These are phyloP conservation scores for Halophytophthora polymorphica DNA, from an alignment of 352 stramenopile species.

Conservation along the genomic window DNA sequence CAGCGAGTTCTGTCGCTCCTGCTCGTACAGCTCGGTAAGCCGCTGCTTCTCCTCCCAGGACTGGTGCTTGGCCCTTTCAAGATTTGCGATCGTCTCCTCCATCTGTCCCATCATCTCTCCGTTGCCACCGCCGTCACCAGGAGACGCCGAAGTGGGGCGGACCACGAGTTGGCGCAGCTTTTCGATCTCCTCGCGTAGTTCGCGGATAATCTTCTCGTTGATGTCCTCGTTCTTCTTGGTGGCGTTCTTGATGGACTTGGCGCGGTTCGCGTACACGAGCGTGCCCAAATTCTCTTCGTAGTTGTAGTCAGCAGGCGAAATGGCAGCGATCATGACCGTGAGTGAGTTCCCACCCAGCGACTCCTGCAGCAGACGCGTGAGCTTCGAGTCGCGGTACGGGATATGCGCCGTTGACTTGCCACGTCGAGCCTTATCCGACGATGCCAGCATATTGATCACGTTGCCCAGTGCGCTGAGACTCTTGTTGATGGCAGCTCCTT, in stretches of 20 bases:
- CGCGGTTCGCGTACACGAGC: slow-evolving; percentile 91
- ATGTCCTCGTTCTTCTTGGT: slow-evolving; percentile 89
- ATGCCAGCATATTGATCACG: slow-evolving; percentile 90
- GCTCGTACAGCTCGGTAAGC: slow-evolving; percentile 80
- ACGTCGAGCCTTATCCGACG: slow-evolving; percentile 31
- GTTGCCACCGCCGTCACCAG: slow-evolving; percentile 5
- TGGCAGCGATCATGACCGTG: slow-evolving; percentile 94
- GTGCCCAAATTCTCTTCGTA: slow-evolving; percentile 92
- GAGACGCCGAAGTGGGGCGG: slow-evolving; percentile 38
- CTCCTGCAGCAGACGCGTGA: slow-evolving; percentile 89
- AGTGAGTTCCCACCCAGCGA: slow-evolving; percentile 89
- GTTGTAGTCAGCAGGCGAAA: slow-evolving; percentile 91
- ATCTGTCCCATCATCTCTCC: slow-evolving; percentile 70
- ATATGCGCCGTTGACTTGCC: slow-evolving; percentile 61
- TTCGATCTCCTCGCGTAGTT: slow-evolving; percentile 92
- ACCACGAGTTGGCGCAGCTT: slow-evolving; percentile 83
- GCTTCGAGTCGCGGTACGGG: slow-evolving; percentile 90
- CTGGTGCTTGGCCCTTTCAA: slow-evolving; percentile 85
- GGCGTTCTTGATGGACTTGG: slow-evolving; percentile 91
- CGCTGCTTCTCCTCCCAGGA: slow-evolving; percentile 90
- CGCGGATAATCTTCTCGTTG: slow-evolving; percentile 89
- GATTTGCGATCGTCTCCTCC: slow-evolving; percentile 83
- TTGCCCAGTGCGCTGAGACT: slow-evolving; percentile 89
- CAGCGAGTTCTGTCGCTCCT: slow-evolving; percentile 85
- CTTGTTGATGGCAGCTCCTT: slow-evolving; percentile 92